Percentiles rank a stretch among this genome's conserved stretches.
These are phyloP conservation scores for Hygrocybe coccinea DNA, from an alignment of 768 basidiomycete species.

Conservation along the genomic window DNA sequence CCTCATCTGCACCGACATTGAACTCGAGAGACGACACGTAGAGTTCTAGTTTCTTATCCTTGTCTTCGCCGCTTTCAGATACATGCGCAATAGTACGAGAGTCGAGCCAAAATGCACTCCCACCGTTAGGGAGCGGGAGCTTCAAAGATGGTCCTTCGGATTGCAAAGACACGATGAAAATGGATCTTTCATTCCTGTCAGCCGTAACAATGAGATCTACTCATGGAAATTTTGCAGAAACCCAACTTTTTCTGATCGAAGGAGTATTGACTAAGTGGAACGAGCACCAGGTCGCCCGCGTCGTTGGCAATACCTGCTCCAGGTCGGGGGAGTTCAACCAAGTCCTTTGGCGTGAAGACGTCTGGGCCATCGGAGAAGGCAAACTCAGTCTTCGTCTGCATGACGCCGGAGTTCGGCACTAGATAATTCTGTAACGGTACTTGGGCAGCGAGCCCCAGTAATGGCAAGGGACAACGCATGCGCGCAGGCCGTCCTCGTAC, in stretches of 20 bases:
- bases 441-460: slow-evolving; percentile 55
- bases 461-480: slow-evolving; percentile 53
- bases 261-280: slow-evolving; percentile 64
- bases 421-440: slow-evolving; percentile 39
- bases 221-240: not conserved
- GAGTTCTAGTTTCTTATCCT: slow-evolving; percentile 46
- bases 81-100: slow-evolving; percentile 66
- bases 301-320: slow-evolving; percentile 61
- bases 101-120: slow-evolving; percentile 77
- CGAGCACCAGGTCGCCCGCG: slow-evolving; percentile 62
- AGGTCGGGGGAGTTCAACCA: slow-evolving; percentile 66
- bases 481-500: not conserved
- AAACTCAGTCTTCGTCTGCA: slow-evolving; percentile 40
- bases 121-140: slow-evolving; percentile 59
- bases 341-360: slow-evolving; percentile 65
- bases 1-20: slow-evolving; percentile 16
- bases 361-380: slow-evolving; percentile 53
- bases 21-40: slow-evolving; percentile 55
- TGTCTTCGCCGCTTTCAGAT: slow-evolving; percentile 48
- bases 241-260: slow-evolving; percentile 66
- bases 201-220: too few species aligned
- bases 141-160: slow-evolving; percentile 46
- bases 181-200: slow-evolving; percentile 62
- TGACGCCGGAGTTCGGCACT: slow-evolving; percentile 18
- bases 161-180: slow-evolving; percentile 58